Base-by-base conservation (phyloP, 1,284 basidiomycete genomes). In the Trametes hirsuta region DNA sequence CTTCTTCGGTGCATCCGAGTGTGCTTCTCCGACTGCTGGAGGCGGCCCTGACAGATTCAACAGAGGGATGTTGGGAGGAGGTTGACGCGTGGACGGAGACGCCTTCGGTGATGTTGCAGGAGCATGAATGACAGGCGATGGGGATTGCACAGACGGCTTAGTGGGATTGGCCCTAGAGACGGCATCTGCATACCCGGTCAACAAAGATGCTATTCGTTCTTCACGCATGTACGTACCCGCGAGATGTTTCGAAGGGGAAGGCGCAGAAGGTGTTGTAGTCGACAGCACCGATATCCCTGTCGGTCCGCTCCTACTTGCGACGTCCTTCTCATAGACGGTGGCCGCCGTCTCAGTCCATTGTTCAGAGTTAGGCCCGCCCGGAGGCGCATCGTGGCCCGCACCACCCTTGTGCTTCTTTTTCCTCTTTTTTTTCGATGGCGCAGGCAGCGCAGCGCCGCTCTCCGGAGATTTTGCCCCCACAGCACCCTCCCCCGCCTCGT, bases 11-110 rank as follows among this genome's bases (percentile, higher is more conserved):
- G 71, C 71, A 35, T 66, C 64, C 12, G 55, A 59, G 56, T 62
- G 66, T n/a, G 71, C 69, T 39, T 77, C 79, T 39, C 67, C 68
- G 21, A 72, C 71, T 25, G 70, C 73, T 45, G 74, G 61, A 15
- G 76, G 80, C n/a, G 82, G 81, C 1, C 84, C 83, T 24, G 71
- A 72, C 12, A 90, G 76, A 64, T 90, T 90, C 30, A 89, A 74
- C 21, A 89, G 62, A 12, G 84, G 80, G 2, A 74, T 41, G 2
- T 53, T 61, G 5, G 54, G 47, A 4, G 56, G 53, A 49, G 56
- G 59, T 30, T 63, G 49, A 14, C 47, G 49, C 9, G 21, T n/a
- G 10, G 37, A 40, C 15, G 56, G n/a, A 4, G 47, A 8, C 36
- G 4, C 42, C 41, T 45, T 51, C 15, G 42, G 25, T 6, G 42